Base-by-base conservation (phyloP, 768 basidiomycete species). In the Calvatia gigantea region DNA sequence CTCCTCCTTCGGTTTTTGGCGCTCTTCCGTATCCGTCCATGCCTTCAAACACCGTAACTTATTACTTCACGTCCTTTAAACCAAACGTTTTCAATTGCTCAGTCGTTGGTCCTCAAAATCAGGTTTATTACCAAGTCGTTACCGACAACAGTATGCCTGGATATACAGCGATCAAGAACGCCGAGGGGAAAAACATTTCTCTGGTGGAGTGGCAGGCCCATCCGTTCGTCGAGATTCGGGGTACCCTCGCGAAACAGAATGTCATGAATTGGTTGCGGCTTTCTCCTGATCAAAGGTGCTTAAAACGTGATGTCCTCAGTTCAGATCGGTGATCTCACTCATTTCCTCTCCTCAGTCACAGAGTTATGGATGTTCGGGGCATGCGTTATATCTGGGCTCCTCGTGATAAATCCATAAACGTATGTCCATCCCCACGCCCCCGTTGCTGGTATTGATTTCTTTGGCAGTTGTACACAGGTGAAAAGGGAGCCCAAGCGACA, bases 141-240 rank as follows among this genome's bases (percentile, higher is more conserved):
- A 84, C 85, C 9, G 79, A 81, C 60, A 60, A 71, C 43, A 65
- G 71, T 7, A 74, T 76, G 61, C 78, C 80, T 6, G 80, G 77
- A 3, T 80, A 80, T 60, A 85, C 83, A 1, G 67, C 80, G 19
- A 65, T 85, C 60, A 82, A 80, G 64, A 76, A 80, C 56, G 68
- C 66, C 5, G 71, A 78, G 23, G 75, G 75, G 37, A 73, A 69
- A 46, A 76, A 72, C 35, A 63, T 83, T 28, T 83, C 79, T 1
- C 73, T 85, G 58, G 64, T 88, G 55, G 82, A 83, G 61, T 87
- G 86, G 85, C 65, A 77, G 68, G 44, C 67, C 1, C 72, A 70
- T 41, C 75, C 78, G 1, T 62, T 75, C 29, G 68, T 88, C 46
- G 85, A 87, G 62, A 72, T 83, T 32, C 80, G 77, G 19, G 76